Evolutionary conservation across 352 stramenopile species (phyloP).

Genomic region (Globisporangium emineosum): DNA sequence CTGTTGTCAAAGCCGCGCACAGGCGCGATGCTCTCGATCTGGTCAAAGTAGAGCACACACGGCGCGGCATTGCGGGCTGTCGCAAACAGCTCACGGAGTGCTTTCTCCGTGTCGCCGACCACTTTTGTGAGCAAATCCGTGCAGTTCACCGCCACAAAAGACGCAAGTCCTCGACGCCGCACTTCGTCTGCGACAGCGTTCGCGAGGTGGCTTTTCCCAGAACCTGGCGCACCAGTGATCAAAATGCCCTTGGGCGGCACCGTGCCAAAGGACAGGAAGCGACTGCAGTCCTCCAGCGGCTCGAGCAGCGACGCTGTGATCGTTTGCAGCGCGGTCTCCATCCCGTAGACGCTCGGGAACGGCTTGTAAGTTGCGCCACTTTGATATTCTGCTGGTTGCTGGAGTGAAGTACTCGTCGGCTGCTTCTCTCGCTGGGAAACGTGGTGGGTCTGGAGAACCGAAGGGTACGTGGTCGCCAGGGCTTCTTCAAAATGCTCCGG

Average conservation of each 20-base stretch:
- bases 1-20: constrained; percentile 88
- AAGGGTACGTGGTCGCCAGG: constrained; percentile 91
- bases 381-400: constrained; percentile 12
- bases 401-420: constrained; percentile 27
- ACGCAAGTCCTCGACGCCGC: constrained; percentile 55
- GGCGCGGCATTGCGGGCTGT: constrained; percentile 82
- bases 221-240: constrained; percentile 97
- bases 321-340: constrained; percentile 95
- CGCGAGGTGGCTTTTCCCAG: constrained; percentile 97
- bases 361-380: not conserved
- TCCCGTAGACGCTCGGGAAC: constrained; percentile 92
- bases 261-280: constrained; percentile 97
- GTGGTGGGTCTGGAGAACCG: constrained; percentile 94
- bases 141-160: constrained; percentile 87
- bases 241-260: constrained; percentile 96
- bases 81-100: constrained; percentile 83
- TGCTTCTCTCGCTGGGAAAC: constrained; percentile 76
- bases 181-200: constrained; percentile 62
- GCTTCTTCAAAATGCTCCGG: constrained; percentile 79
- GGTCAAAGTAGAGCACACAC: constrained; percentile 88
- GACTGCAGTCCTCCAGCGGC: constrained; percentile 93
- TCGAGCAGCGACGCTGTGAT: constrained; percentile 97
- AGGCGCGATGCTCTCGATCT: constrained; percentile 89
- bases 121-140: constrained; percentile 90
- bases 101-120: constrained; percentile 88